phyloP scores from a whole-genome alignment of 805 yeast genomes.

The Candida broadrunensis region DNA sequence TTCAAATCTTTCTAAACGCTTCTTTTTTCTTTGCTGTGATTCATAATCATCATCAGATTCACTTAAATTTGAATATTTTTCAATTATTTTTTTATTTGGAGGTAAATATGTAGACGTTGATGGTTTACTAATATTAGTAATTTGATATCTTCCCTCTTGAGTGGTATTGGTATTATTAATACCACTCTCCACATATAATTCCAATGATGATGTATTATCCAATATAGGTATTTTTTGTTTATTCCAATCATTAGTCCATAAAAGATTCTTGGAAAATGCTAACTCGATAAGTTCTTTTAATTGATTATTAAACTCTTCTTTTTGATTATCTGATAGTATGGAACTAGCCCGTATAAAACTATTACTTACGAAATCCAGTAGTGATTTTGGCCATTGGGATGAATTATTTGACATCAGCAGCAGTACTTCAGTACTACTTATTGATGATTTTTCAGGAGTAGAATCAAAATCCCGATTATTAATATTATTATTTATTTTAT shows the following conservation, averaged over 20 bases:
- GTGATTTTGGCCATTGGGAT: slow-evolving; percentile 50
- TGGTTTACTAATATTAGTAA: not conserved
- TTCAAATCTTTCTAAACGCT: slow-evolving; percentile 51
- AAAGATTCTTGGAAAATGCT: slow-evolving; percentile 43
- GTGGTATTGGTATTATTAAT: not conserved
- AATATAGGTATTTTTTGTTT: slow-evolving; percentile 47
- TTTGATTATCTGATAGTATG: slow-evolving; percentile 29
- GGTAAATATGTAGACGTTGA: not conserved
- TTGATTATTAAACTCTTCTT: slow-evolving; percentile 45
- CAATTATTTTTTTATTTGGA: not conserved
- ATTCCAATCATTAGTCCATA: slow-evolving; percentile 55
- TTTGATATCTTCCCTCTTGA: not conserved
- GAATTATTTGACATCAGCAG: not conserved
- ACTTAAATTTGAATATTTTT: not conserved
- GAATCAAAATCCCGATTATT: no score
- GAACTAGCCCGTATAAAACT: slow-evolving; percentile 41
- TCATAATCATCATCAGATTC: slow-evolving; percentile 14
- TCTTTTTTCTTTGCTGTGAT: slow-evolving; percentile 34
- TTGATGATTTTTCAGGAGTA: no score
- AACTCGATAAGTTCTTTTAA: slow-evolving; percentile 46
- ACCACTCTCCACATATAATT: not conserved
- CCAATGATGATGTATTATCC: slow-evolving; percentile 12
- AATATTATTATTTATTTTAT: no score
- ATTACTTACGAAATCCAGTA: slow-evolving; percentile 48
- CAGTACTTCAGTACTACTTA: no score